Conservation (phyloP, 2,329 filamentous ascomycete genomes). For the Talaromyces pinophilus region DNA sequence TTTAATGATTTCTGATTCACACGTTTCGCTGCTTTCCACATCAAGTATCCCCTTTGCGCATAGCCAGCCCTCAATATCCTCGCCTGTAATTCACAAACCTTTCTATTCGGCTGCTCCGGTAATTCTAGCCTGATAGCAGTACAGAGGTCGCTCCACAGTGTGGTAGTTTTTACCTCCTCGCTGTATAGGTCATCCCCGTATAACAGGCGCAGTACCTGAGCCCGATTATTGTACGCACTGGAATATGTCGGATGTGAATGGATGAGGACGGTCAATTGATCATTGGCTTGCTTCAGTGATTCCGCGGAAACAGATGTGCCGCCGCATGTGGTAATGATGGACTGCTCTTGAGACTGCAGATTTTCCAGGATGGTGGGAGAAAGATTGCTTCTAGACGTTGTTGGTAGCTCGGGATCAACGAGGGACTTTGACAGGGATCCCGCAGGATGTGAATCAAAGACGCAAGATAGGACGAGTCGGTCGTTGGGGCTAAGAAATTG, state of each 20-base stretch:
- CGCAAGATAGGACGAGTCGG: not conserved
- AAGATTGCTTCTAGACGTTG: not conserved
- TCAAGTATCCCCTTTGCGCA: not conserved
- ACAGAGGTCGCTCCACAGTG: not conserved
- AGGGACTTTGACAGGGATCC: not conserved
- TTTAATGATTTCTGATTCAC: not conserved
- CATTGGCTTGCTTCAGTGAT: not conserved
- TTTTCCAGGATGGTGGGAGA: not conserved
- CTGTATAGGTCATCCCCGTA: not conserved
- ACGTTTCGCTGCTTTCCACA: not conserved
- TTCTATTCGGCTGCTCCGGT: not conserved
- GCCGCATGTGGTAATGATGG: not conserved
- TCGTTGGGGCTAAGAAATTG: not conserved
- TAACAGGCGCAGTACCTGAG: not conserved
- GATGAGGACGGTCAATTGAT: not conserved
- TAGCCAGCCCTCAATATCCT: not conserved
- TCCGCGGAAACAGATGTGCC: not conserved
- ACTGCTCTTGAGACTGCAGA: not conserved
- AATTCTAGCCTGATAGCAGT: not conserved
- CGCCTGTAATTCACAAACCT: not conserved
- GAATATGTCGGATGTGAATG: not conserved
- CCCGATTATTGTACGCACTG: not conserved
- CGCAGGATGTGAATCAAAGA: not conserved
- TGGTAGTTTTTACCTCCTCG: not conserved
- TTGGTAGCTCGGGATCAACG: not conserved